Evolutionary conservation across 108 stramenopile species (phyloP), one percentile per base, ranked within the genome.

Genomic region (Discostella stelligeroides): DNA sequence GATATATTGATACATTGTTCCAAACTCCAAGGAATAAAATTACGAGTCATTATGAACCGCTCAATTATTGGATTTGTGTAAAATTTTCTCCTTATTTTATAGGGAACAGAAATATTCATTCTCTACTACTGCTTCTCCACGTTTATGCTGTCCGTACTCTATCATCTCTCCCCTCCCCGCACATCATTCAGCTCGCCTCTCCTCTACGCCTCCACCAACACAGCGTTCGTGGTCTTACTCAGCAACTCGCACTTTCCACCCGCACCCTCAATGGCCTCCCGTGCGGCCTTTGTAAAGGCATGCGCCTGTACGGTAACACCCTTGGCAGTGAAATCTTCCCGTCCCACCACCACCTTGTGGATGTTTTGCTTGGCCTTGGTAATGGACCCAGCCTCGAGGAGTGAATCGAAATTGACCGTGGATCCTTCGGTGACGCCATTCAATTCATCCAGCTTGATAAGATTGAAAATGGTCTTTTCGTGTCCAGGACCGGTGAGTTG

Each of bases 271-370:
- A 98, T 98, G 37, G 95, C 94, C 21, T 75, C 92, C 11, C 85
- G 83, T 15, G 98, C 98, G 7, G 81, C 54, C 61, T 83, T 71
- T 45, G 98, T 98, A 77, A 98, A 98, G 15, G 95, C 98, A 85
- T 98, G 97, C 15, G 98, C 98, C 83, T 97, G 94, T 1, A 98
- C 98, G 3, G 95, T 97, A 64, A 98, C 80, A 57, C 88, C 92
- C 75, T 87, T 86, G 48, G 89, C 93, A 29, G 84, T 88, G 66
- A 93, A 86, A 29, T 95, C 91, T 17, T 87, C 75, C 50, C 74
- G 66, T 42, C 75, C 73, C 61, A 92, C 94, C 51, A 93, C 88
- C 66, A 98, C 80, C 92, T 98, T 98, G 91, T 96, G 92, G 49
- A 91, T 82, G 58, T 69, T 43, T 65, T 80, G 75, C 75, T 95